These are phyloP conservation scores for Alternaria gaisen DNA, from an alignment of 2,329 filamentous ascomycete species.

Conservation along the genomic window DNA sequence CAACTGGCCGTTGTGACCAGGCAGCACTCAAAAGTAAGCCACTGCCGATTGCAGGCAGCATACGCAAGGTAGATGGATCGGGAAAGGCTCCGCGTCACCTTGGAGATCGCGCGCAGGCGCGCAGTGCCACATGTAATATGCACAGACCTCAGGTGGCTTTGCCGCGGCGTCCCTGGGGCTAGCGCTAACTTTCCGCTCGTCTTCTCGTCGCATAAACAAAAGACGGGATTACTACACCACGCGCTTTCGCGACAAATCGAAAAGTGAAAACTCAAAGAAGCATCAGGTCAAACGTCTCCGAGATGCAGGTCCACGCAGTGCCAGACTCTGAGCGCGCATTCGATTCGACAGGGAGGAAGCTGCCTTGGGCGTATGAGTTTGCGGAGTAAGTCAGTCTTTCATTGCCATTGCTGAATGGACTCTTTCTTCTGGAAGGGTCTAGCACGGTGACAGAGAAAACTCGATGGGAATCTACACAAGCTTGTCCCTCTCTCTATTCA, in stretches of 20 bases:
- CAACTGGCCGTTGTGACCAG: slow-evolving; percentile 27
- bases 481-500: background rate
- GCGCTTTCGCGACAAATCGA: slow-evolving; percentile 12
- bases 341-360: slow-evolving; percentile 65
- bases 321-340: slow-evolving; percentile 69
- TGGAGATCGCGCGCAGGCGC: slow-evolving; percentile 16
- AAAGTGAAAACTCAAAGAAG: background rate
- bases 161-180: slow-evolving; percentile 31
- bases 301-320: slow-evolving; percentile 72
- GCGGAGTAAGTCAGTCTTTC: slow-evolving; percentile 61
- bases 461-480: background rate
- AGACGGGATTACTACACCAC: slow-evolving; percentile 12
- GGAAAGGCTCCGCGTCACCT: slow-evolving; percentile 25
- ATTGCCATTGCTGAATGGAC: background rate
- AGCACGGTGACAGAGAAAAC: background rate
- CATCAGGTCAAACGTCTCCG: slow-evolving; percentile 15
- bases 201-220: slow-evolving; percentile 43
- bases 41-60: slow-evolving; percentile 17
- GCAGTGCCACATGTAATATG: slow-evolving; percentile 25
- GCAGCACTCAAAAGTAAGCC: slow-evolving; percentile 32
- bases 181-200: slow-evolving; percentile 21
- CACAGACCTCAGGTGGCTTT: slow-evolving; percentile 40
- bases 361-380: slow-evolving; percentile 71
- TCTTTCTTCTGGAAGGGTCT: background rate
- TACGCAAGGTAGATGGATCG: slow-evolving; percentile 22